phyloP scores from a whole-genome alignment of 352 stramenopile species.

The Globisporangium emineosum region DNA sequence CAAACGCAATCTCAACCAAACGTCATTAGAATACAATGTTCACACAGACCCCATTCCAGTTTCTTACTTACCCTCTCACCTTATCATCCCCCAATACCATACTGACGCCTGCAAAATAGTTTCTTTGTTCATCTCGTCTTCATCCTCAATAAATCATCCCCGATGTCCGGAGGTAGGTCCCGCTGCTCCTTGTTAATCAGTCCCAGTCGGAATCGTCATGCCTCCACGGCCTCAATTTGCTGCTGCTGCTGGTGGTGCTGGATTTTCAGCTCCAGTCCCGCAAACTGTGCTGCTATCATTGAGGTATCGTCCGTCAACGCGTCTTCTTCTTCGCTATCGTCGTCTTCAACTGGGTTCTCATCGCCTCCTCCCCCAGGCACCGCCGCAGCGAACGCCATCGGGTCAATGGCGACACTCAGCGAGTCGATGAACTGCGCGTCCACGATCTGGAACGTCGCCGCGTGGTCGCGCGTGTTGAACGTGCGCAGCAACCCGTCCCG shows the following conservation, averaged over 20 bases:
- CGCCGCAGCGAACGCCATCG: not conserved
- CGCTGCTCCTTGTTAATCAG: not conserved
- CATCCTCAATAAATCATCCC: constrained; percentile 7
- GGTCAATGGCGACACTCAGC: constrained; percentile 29
- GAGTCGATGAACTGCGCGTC: constrained; percentile 56
- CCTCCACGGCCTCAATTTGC: not conserved
- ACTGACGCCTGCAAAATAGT: constrained; percentile 9
- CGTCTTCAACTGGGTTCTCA: constrained; percentile 5
- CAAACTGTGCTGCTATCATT: not conserved
- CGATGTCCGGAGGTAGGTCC: too few relatives aligned
- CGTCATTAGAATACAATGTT: constrained; percentile 1
- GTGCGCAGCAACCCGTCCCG: constrained; percentile 61
- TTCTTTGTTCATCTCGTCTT: not conserved
- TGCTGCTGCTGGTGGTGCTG: not conserved
- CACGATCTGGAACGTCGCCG: constrained; percentile 53
- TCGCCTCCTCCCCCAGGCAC: constrained; percentile 18
- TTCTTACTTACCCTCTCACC: not conserved
- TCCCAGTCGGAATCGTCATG: not conserved
- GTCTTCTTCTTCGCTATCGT: constrained; percentile 15
- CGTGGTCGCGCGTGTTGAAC: constrained; percentile 57
- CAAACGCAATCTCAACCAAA: not conserved
- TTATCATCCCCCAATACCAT: not conserved
- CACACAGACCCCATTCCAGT: not conserved
- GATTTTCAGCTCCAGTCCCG: not conserved
- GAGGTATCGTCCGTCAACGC: too few relatives aligned